A percentile compares a stretch with the other conserved stretches of the same genome.
Evolutionary conservation across 495 filamentous ascomycete genomes (phyloP).

Genomic region (Talaromyces nanjingensis): DNA sequence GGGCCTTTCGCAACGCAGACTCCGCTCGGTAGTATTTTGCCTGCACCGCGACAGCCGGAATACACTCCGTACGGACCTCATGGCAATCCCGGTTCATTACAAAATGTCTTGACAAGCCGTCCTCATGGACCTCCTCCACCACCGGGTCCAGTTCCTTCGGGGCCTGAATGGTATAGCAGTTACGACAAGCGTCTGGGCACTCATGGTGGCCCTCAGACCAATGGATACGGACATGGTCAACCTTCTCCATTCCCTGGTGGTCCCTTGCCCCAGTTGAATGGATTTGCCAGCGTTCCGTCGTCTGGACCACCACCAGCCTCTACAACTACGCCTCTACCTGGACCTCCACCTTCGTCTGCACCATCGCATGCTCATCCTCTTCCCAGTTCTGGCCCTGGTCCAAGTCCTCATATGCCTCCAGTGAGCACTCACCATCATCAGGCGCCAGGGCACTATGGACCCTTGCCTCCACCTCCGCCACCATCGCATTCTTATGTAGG

Average conservation of each 20-base stretch:
- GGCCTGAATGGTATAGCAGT: conserved; percentile 23
- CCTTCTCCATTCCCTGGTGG: conserved; percentile 1
- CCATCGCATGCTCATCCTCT: conserved; percentile 6
- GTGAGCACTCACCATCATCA: conserved; percentile 21
- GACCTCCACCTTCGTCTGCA: not conserved
- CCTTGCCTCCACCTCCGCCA: conserved; percentile 20
- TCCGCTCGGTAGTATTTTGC: conserved; percentile 15
- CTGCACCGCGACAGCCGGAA: conserved; percentile 27
- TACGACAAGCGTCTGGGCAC: conserved; percentile 30
- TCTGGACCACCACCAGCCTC: not conserved
- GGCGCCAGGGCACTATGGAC: conserved; percentile 20
- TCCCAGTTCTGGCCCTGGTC: conserved; percentile 23
- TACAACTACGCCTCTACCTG: not conserved
- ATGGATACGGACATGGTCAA: conserved; percentile 11
- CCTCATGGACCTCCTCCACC: conserved; percentile 18
- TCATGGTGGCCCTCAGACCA: conserved; percentile 25
- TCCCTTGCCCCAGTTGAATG: conserved; percentile 24
- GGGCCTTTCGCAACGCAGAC: not conserved
- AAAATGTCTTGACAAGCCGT: conserved; percentile 25
- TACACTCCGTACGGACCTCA: conserved; percentile 26
- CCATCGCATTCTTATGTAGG: conserved; percentile 28
- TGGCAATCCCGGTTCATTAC: conserved; percentile 15
- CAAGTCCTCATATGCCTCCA: conserved; percentile 17
- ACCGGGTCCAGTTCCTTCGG: conserved; percentile 18
- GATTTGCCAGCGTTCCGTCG: conserved; percentile 16